Percentiles rank a stretch among this genome's conserved stretches.
Conservation (phyloP, 2,329 filamentous ascomycete species). For the Epichloe typhina region DNA sequence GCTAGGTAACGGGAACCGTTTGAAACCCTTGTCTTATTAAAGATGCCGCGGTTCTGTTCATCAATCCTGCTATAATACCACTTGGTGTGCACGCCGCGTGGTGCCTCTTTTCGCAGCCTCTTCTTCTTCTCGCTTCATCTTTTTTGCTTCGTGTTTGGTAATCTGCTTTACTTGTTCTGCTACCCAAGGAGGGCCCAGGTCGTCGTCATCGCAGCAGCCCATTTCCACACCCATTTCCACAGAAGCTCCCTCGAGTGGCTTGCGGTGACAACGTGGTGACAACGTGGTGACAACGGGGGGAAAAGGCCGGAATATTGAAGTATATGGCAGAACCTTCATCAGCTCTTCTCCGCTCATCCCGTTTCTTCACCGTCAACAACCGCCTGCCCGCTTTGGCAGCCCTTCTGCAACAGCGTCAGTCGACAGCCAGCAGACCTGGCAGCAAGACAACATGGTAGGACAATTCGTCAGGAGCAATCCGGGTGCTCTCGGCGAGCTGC, state of each 20-base stretch:
- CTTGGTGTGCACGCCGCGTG: background rate
- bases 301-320: conserved; percentile 1
- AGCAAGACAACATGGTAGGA: conserved; percentile 18
- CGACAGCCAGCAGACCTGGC: background rate
- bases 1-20: background rate
- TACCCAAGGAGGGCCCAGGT: background rate
- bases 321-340: conserved; percentile 5
- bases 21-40: conserved; percentile 1
- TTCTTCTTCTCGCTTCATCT: background rate
- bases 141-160: background rate
- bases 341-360: conserved; percentile 20
- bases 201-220: background rate
- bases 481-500: conserved; percentile 41
- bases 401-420: background rate
- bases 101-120: background rate
- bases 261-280: background rate
- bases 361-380: conserved; percentile 36
- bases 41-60: conserved; percentile 1
- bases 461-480: conserved; percentile 24
- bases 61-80: background rate
- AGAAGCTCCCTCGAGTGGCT: background rate
- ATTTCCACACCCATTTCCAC: background rate
- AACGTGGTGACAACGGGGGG: conserved; percentile 2
- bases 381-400: conserved; percentile 26
- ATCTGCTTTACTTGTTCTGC: background rate